Evolutionary conservation across 2,329 filamentous ascomycete genomes (phyloP), one percentile per base, ranked within the genome.

Genomic region (Cytospora paraplurivora): DNA sequence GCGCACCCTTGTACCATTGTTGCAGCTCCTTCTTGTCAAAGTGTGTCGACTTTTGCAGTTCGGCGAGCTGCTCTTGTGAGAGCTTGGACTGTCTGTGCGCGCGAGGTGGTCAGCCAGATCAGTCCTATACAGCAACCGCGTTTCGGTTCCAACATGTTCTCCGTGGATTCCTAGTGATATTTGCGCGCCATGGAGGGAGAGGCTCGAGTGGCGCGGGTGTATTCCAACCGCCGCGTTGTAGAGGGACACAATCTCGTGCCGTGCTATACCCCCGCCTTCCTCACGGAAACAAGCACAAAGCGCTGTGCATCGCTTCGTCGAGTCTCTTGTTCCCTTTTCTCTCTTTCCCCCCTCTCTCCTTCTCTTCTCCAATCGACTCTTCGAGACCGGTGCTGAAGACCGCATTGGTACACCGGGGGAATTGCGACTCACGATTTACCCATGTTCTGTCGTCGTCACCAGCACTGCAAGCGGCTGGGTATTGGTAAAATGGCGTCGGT

Each of bases 11-110:
- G 80, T 99, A 98, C 95, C 95, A 99, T 88, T 98, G 94, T 77
- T 99, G 95, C 75, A 99, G 79, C 79, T 99, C 95, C 83, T 98
- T 98, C 88, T 97, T 97, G 79, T 99, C 95, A 75, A 99, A 99
- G 79, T 98, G 93, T 68, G 95, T 99, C 66, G 93, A 93, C 82
- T 92, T 95, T 77, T 98, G 93, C 70, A 99, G 88, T 79, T 99
- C 95, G 70, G 86, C 87, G 74, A 99, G 90, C 85, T 99, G 93
- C 78, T 97, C 90, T 76, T 95, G 92, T 64, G 93, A 97, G 76
- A 99, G 90, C 83, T 98, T 99, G 72, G 94, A 98, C 84, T 98
- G 95, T 80, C 95, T 99, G 75, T 34, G 44, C 62, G 58, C 58
- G 38, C 53, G 27, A 47, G 51, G 12, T 44, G 27, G 57, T 66